Evolutionary conservation across 2,329 filamentous ascomycete species (phyloP).

Genomic region (Lecanicillium sp.): DNA sequence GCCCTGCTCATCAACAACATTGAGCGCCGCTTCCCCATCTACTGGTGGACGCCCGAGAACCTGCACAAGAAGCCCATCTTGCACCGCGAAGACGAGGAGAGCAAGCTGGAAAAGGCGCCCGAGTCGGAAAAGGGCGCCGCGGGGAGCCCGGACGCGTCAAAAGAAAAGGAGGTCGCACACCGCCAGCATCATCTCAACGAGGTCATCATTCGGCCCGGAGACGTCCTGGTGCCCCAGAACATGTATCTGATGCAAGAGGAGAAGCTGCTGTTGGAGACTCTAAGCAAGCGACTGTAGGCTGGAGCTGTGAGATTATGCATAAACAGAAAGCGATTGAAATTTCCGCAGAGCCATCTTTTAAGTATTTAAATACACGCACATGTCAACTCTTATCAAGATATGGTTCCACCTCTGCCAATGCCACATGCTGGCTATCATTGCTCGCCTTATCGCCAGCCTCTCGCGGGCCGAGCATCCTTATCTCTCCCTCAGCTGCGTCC

Average conservation of each 20-base stretch:
- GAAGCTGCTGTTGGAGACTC: conserved; percentile 28
- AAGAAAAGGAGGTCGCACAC: not conserved
- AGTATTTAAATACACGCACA: no score
- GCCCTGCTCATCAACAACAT: conserved; percentile 66
- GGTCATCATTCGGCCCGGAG: conserved; percentile 31
- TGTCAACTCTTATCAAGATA: no score
- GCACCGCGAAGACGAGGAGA: not conserved
- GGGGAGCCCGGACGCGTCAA: conserved; percentile 5
- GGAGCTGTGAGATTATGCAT: no score
- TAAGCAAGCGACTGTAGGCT: conserved; percentile 30
- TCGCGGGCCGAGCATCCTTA: no score
- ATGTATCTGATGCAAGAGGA: conserved; percentile 34
- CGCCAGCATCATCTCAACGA: conserved; percentile 18
- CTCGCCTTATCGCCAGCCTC: no score
- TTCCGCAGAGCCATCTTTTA: no score
- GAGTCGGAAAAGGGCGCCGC: conserved; percentile 14
- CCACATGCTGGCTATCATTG: no score
- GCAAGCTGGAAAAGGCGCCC: conserved; percentile 12
- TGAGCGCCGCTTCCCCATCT: conserved; percentile 58
- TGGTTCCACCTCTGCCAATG: no score
- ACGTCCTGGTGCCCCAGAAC: conserved; percentile 29
- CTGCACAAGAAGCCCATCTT: conserved; percentile 15
- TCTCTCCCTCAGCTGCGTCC: no score
- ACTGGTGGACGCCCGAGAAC: conserved; percentile 59
- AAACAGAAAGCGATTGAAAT: no score